These are phyloP conservation scores for Saraca asoca DNA, from an alignment of 331 rosid species.

Conservation along the genomic window DNA sequence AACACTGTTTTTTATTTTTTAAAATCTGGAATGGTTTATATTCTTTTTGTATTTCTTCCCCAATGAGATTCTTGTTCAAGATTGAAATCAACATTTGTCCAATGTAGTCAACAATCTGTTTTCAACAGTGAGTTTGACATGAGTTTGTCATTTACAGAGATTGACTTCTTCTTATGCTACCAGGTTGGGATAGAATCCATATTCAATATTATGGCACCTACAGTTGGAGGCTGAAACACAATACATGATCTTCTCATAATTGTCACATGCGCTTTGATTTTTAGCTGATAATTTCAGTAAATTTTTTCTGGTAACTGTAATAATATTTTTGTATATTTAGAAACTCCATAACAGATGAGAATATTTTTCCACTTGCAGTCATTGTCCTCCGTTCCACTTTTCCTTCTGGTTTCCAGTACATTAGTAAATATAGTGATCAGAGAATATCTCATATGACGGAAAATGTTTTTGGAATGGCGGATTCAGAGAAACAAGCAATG, in stretches of 20 bases:
- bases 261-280: slow-evolving; percentile 38
- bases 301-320: slow-evolving; percentile 26
- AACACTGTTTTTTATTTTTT: neutral
- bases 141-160: neutral
- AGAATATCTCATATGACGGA: neutral
- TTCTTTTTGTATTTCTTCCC: slow-evolving; percentile 14
- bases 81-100: slow-evolving; percentile 9
- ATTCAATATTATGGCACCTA: slow-evolving; percentile 38
- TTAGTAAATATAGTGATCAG: neutral
- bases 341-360: slow-evolving; percentile 27
- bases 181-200: slow-evolving; percentile 49
- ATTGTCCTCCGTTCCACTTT: too few relatives aligned
- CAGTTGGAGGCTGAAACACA: slow-evolving; percentile 35
- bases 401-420: neutral
- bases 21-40: neutral
- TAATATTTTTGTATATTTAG: slow-evolving; percentile 32
- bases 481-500: neutral
- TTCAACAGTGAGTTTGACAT: neutral
- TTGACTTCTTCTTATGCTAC: neutral
- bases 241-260: slow-evolving; percentile 30
- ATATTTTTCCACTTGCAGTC: neutral
- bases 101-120: neutral
- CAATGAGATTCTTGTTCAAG: neutral
- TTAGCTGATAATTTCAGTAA: slow-evolving; percentile 26
- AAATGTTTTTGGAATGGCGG: neutral